Evolutionary conservation across 2,329 filamentous ascomycete species (phyloP), one percentile per base, ranked within the genome.

Genomic region (Xylaria sp.): DNA sequence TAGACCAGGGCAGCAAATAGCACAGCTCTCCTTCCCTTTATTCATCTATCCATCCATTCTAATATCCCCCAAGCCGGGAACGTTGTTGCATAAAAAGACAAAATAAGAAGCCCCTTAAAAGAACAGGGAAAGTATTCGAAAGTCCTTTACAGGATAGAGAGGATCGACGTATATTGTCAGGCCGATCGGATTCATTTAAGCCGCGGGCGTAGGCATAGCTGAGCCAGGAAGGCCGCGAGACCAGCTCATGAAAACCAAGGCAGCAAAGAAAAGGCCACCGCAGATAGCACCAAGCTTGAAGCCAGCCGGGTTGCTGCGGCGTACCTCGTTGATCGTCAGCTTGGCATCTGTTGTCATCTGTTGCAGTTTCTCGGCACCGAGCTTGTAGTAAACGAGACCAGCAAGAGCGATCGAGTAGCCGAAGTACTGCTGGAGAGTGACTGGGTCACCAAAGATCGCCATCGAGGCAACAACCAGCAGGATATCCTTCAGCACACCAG

Each of bases 401-500:
- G 65, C 73, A 36, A 79, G 73, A 2, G 90, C 89, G 75, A 92
- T 87, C 70, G 84, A 85, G 83, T 92, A 92, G 71, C 90, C 90
- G 80, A 92, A 90, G 78, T 88, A 89, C 80, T 92, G 90, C 68
- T 90, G 85, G 33, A 80, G 80, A 40, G 88, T 86, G 72, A 92
- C 88, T 6, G 88, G 88, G 75, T 90, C 89, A 71, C 85, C 83
- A 84, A 90, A 92, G 75, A 92, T 86, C 75, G 87, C 78, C 85
- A 92, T 90, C 67, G 88, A 90, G 64, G 88, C 87, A 60, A 85
- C 83, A 69, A 92, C 90, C 38, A 92, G 86, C 66, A 92, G 87
- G 69, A 92, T 91, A 78, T 92, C 89, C 81, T 92, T 92, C 71
- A 92, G 85, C 68, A 92, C 89, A 81, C 90, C 90, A 73, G 88